Percentiles rank a stretch among this genome's conserved stretches.
phyloP scores from a whole-genome alignment of 805 yeast species.

The Kodamaea nitidulidarum region DNA sequence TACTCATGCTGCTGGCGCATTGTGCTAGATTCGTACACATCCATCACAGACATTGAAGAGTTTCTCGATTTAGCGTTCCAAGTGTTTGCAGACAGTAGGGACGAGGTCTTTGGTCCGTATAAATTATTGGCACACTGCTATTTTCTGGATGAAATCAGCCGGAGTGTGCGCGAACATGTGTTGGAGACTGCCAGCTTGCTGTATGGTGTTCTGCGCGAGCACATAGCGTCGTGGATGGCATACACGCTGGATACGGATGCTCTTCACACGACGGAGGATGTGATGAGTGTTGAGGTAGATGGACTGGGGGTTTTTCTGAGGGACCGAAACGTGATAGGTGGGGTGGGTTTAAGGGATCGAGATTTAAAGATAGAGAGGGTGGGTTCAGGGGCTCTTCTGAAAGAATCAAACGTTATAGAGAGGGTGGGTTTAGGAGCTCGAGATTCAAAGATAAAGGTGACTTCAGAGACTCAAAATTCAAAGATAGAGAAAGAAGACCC shows the following conservation, averaged over 20 bases:
- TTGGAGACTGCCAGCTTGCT: constrained; percentile 13
- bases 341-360: too few species aligned
- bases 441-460: too few species aligned
- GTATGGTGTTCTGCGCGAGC: constrained; percentile 6
- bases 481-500: too few species aligned
- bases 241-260: constrained; percentile 7
- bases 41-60: constrained; percentile 37
- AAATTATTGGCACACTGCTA: constrained; percentile 19
- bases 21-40: constrained; percentile 21
- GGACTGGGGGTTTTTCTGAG: too few species aligned
- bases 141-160: constrained; percentile 5
- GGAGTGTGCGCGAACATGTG: constrained; percentile 12
- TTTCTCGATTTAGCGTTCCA: constrained; percentile 25
- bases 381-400: too few species aligned
- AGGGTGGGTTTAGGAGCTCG: too few species aligned
- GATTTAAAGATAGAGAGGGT: too few species aligned
- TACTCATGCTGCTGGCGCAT: constrained; percentile 31
- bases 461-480: too few species aligned
- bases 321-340: too few species aligned
- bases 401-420: too few species aligned
- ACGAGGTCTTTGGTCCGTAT: constrained; percentile 24
- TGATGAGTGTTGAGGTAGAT: background rate
- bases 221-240: constrained; percentile 6
- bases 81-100: constrained; percentile 16
- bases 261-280: background rate